Evolutionary conservation across 2,329 filamentous ascomycete species (phyloP).

Genomic region (Botrytis squamosa): DNA sequence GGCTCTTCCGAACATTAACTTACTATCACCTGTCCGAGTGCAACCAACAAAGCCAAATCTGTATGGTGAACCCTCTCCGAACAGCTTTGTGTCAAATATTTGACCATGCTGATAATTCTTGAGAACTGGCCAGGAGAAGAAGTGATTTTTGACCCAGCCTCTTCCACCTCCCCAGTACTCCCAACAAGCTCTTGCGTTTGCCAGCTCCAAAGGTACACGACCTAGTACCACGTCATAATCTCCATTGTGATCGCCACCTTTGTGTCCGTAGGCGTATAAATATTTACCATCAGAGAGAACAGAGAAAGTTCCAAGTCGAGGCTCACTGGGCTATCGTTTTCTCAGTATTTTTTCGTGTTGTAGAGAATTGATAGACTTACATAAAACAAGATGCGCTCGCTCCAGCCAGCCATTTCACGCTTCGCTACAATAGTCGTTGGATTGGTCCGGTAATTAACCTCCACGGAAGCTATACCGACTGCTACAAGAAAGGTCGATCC

Average conservation of each 20-base stretch:
- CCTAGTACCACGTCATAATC: constrained; percentile 27
- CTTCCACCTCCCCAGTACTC: constrained; percentile 24
- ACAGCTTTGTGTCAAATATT: constrained; percentile 29
- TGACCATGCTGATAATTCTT: constrained; percentile 28
- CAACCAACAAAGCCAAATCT: constrained; percentile 28
- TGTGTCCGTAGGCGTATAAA: constrained; percentile 29
- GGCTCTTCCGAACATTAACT: constrained; percentile 27
- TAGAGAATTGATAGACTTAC: background rate
- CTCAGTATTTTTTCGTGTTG: background rate
- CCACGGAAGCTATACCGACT: constrained; percentile 17
- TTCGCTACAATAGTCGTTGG: constrained; percentile 15
- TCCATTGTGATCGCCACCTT: constrained; percentile 21
- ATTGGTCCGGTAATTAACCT: constrained; percentile 13
- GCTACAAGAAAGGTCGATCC: constrained; percentile 14
- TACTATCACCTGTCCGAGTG: constrained; percentile 24
- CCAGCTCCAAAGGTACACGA: constrained; percentile 16
- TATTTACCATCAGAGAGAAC: constrained; percentile 19
- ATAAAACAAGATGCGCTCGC: constrained; percentile 9
- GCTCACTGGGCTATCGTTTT: constrained; percentile 20
- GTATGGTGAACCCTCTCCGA: constrained; percentile 25
- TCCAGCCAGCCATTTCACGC: constrained; percentile 10
- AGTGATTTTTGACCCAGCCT: constrained; percentile 21
- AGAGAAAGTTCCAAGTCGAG: constrained; percentile 27
- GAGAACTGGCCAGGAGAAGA: constrained; percentile 20
- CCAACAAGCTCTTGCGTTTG: constrained; percentile 16